phyloP scores from a whole-genome alignment of 176 grass and related monocot species.

The Hsuehochloa calcarea region DNA sequence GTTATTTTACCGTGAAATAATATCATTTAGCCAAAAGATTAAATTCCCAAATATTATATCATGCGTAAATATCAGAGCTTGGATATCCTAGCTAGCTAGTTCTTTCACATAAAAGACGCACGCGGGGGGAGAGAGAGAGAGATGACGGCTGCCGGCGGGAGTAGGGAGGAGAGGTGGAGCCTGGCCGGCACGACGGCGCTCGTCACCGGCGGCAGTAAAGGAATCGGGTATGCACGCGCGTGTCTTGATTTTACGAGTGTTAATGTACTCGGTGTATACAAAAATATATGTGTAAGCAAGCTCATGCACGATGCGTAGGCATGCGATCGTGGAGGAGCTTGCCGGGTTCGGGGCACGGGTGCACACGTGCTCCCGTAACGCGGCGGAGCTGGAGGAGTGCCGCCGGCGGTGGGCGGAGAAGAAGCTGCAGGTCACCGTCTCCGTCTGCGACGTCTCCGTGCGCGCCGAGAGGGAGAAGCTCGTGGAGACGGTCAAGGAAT shows the following conservation, averaged over 20 bases:
- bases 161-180: slow-evolving; percentile 3
- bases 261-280: no score
- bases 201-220: slow-evolving; percentile 50
- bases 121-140: no score
- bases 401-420: slow-evolving; percentile 23
- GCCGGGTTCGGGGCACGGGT: slow-evolving; percentile 29
- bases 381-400: slow-evolving; percentile 38
- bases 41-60: no score
- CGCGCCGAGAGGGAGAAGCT: slow-evolving; percentile 24
- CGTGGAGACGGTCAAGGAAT: neutral
- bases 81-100: no score
- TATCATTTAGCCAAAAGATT: no score
- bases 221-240: neutral
- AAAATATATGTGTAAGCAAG: no score
- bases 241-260: no score
- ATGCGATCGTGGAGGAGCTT: slow-evolving; percentile 46
- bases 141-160: no score
- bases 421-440: slow-evolving; percentile 1
- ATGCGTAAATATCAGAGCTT: no score
- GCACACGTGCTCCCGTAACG: slow-evolving; percentile 37
- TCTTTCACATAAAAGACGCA: no score
- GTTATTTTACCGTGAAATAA: no score
- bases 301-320: neutral
- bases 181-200: slow-evolving; percentile 34
- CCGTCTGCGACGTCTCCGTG: slow-evolving; percentile 43